phyloP scores from a whole-genome alignment of 352 stramenopile species.

The Phytophthora fragariae region DNA sequence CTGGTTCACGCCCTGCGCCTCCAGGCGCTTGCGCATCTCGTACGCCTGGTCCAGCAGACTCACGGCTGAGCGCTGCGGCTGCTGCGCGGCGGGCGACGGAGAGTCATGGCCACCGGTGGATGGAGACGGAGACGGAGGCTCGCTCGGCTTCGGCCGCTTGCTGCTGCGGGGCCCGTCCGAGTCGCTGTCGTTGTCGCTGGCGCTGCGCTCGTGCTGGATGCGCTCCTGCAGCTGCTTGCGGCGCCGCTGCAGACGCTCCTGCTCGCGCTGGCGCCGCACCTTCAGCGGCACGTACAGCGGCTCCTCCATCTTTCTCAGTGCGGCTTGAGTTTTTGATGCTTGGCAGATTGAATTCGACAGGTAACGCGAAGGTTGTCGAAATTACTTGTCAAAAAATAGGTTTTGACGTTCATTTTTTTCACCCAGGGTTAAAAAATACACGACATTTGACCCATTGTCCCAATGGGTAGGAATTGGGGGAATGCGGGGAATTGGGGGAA shows the following conservation, averaged over 20 bases:
- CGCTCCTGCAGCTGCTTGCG: conserved; percentile 62
- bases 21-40: conserved; percentile 82
- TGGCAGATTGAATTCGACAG: too few species aligned
- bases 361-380: too few species aligned
- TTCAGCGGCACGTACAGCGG: conserved; percentile 85
- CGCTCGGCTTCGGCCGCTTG: conserved; percentile 31
- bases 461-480: too few species aligned
- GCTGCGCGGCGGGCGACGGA: neutral
- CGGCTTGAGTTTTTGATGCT: too few species aligned
- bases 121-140: too few species aligned
- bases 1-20: conserved; percentile 82
- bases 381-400: too few species aligned
- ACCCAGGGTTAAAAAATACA: too few species aligned
- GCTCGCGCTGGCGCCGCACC: conserved; percentile 72
- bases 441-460: too few species aligned
- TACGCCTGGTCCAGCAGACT: conserved; percentile 87
- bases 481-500: too few species aligned
- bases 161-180: conserved; percentile 16
- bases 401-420: too few species aligned
- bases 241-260: conserved; percentile 66
- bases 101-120: neutral
- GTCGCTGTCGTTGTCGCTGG: conserved; percentile 33
- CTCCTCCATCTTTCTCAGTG: conserved; percentile 27
- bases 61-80: conserved; percentile 53
- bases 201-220: conserved; percentile 51